These are phyloP conservation scores for Rhodotorula sphaerocarpa DNA, from an alignment of 768 basidiomycete species.

Conservation along the genomic window DNA sequence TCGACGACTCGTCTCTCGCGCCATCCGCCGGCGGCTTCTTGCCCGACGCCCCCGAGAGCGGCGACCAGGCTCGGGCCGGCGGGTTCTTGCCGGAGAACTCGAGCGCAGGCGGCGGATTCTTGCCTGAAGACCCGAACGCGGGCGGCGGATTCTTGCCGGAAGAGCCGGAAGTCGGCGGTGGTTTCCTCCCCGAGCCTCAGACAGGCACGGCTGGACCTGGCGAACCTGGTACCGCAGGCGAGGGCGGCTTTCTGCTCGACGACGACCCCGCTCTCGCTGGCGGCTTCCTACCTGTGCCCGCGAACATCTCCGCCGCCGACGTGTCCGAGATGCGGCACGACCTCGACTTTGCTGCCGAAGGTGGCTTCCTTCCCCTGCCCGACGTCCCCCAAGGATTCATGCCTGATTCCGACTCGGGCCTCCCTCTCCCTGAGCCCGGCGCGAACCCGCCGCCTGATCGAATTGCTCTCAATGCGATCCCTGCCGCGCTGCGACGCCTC, in stretches of 20 bases:
- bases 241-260: neutral
- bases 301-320: neutral
- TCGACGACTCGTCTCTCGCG: too few species aligned
- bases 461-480: conserved; percentile 8
- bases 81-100: neutral
- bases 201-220: neutral
- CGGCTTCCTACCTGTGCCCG: neutral
- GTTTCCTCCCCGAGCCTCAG: conserved; percentile 8
- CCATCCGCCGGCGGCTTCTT: conserved; percentile 8
- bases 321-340: too few species aligned
- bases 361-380: neutral
- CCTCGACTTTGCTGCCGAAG: neutral
- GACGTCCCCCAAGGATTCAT: neutral
- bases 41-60: neutral
- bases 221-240: neutral
- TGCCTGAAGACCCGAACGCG: neutral
- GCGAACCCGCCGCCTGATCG: conserved; percentile 3
- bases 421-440: neutral
- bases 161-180: neutral
- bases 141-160: neutral
- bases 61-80: neutral
- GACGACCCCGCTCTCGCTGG: neutral
- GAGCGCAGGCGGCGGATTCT: neutral
- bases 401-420: neutral
- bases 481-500: conserved; percentile 9